Evolutionary conservation across 2,329 filamentous ascomycete genomes (phyloP), one percentile per base, ranked within the genome.

Genomic region (Xylariaceae sp.): DNA sequence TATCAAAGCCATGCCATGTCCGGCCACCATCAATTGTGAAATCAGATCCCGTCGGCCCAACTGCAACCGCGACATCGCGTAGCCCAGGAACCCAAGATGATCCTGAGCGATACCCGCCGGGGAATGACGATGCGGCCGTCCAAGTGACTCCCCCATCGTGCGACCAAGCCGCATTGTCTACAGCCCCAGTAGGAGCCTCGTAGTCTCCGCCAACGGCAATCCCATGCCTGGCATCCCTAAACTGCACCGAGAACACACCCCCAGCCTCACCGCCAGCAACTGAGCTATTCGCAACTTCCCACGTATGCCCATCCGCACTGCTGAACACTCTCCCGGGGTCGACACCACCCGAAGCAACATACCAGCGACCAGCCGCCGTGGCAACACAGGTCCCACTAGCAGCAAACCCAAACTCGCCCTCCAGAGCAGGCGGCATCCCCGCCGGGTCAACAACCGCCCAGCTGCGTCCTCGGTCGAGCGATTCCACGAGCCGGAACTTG

Each of bases 331-430:
- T 53, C 1, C 62, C 65, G 0, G 65, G 63, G 17, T 65, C 52
- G 0, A 61, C 58, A 11, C 63, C 64, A 1, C 63, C 64, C 5
- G 61, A 53, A 1, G 59, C 63, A 14, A 65, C 43, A 44, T 66
- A 67, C 61, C 59, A 65, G 10, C 59, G 55, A 0, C 62, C 62
- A 4, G 58, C 58, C 10, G 56, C 51, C 1, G 64, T 62, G 1
- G 58, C 53, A 3, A 68, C 58, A 46, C 66, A 68, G 6, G 66
- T 67, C 2, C 66, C 66, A 41, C 65, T 68, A 7, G 65, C 66
- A 0, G 66, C 61, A 36, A 69, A 68, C 0, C 58, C 64, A 10
- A 60, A 55, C 46, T 68, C 65, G 1, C 66, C 65, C 0, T 52
- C 53, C n/a, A 58, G 43, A 1, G 64, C 64, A 1, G 56, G 45